Evolutionary conservation across 257 asterid genomes (phyloP), one percentile per base, ranked within the genome.

Genomic region (Solanum ossicruentum): DNA sequence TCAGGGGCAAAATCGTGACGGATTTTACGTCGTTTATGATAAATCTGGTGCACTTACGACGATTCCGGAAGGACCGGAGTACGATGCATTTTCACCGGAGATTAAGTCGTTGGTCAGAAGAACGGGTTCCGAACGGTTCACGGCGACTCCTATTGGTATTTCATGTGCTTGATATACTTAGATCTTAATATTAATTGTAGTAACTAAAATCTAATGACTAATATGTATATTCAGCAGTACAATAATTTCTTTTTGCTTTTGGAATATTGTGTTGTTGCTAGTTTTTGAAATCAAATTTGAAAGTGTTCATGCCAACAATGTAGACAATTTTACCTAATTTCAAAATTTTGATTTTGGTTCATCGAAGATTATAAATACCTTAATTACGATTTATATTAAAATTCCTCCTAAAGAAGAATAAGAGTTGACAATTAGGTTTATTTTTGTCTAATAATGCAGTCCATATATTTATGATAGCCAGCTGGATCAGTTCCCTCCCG

Each of bases 41-140:
- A 87, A 79, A 82, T 86, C 95, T 3, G 89, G 86, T 26, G 89
- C 84, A 23, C 97, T 93, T 58, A 85, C 93, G 0, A 86, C 96
- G 17, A 92, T 93, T 49, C 98, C 93, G 0, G 93, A 92, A 54
- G 92, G 72, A 1, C 92, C 97, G 36, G 98, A 92, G 54, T 85
- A 65, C 3, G 92, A 92, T 54, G 89, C 86, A 6, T 57, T 91
- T 28, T 93, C 97, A 36, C 96, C 97, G 49, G 95, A 93, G 43
- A 89, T 91, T 10, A 89, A 91, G 69, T 88, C 95, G 58, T 56
- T 93, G 93, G 90, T 86, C 7, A 85, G 87, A 39, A 85, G 92
- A 77, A 88, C 97, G 0, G 89, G 92, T 20, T 94, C 98, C 0
- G 92, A 89, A 3, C 89, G 98, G 47, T 92, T 93, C 73, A 82